These are phyloP conservation scores for Fomitopsis pinicola DNA, from an alignment of 1,284 basidiomycete species.

Conservation along the genomic window DNA sequence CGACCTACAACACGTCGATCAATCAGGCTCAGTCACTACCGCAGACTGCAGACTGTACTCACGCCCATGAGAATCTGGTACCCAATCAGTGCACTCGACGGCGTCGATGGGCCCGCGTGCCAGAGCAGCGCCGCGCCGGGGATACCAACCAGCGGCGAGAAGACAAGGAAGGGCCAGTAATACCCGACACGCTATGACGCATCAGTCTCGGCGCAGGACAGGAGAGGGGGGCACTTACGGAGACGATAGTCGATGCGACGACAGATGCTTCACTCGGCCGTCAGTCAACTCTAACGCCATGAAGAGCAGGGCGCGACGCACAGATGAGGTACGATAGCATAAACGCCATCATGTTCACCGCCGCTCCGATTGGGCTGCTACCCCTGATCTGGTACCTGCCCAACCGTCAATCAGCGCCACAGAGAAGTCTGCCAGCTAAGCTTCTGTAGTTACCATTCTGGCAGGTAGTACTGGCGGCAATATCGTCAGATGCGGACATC, in stretches of 20 bases:
- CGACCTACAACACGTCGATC: neutral
- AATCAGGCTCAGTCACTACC: neutral
- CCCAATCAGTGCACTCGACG: constrained; percentile 2
- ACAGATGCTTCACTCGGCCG: neutral
- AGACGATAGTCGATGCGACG: constrained; percentile 1
- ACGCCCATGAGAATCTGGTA: constrained; percentile 10
- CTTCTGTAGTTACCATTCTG: neutral
- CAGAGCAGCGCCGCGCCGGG: constrained; percentile 6
- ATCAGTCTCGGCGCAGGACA: neutral
- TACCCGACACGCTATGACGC: constrained; percentile 1
- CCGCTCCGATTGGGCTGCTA: constrained; percentile 1
- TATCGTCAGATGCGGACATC: neutral
- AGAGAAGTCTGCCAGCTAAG: neutral
- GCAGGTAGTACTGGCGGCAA: constrained; percentile 6
- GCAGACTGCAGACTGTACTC: neutral
- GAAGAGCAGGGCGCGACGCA: neutral
- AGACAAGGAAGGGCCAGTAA: constrained; percentile 6
- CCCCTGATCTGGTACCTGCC: constrained; percentile 11
- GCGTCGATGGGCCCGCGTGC: neutral
- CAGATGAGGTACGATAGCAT: constrained; percentile 8
- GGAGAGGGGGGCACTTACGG: neutral
- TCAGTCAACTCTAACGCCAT: neutral
- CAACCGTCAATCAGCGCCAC: no score
- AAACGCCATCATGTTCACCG: constrained; percentile 5
- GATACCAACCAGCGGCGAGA: constrained; percentile 4